Base-by-base conservation (phyloP, 768 basidiomycete genomes). In the Kwoniella sp. region DNA sequence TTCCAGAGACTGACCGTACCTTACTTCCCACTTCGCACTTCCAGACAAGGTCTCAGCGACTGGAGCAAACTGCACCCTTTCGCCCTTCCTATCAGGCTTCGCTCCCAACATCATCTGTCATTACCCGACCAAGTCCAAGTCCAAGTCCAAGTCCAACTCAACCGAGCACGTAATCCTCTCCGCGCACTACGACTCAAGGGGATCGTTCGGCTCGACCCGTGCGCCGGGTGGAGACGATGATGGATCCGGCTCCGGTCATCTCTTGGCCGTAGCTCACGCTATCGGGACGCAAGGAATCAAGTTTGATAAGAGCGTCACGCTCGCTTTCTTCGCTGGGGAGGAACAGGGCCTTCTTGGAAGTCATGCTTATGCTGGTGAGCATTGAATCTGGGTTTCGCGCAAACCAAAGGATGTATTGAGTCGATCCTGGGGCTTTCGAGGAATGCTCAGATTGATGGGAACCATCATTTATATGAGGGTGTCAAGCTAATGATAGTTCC, bases 141-240 rank as follows among this genome's bases (percentile, higher is more conserved):
- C 55, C 13, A 87, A 87, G 1, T n/a, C n/a, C n/a, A n/a, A n/a
- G n/a, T n/a, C 41, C 41, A 82, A 82, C 50, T 82, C 87, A 38
- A 87, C 87, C 1, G 84, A 87, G 28, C 87, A 84, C 1, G 86
- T 93, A 48, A 83, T 96, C 54, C 82, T 95, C 57, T 89, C 89
- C 62, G 91, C 88, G 1, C 93, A 95, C 79, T 96, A 94, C 75
- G 92, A 96, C 76, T 91, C 90, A 51, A 88, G 93, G 38, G 93
- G 93, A 20, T 90, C 90, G 0, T 95, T 92, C 76, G 93, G 93
- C 12, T 86, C 83, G 67, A 84, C 84, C 15, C 85, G 88, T 34
- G 89, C 86, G 37, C 89, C 84, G 26, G 87, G 87, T 17, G 87
- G 83, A 3, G 86, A 89, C 67, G 87, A 89, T 68, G 86, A 88